Evolutionary conservation across 768 basidiomycete genomes (phyloP).

Genomic region (Scleroderma bovista): DNA sequence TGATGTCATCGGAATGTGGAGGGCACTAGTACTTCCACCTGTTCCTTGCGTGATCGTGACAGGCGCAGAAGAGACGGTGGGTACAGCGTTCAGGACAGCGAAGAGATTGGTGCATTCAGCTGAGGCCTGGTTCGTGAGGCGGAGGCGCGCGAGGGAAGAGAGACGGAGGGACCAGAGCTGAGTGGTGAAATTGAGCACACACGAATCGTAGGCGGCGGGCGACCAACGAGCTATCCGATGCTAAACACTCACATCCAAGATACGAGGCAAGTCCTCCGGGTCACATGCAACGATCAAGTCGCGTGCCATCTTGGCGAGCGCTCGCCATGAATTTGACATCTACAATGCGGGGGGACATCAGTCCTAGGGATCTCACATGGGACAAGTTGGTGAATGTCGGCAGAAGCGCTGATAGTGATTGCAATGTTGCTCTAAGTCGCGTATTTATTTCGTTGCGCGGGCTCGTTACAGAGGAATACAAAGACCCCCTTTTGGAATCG

Average conservation of each 20-base stretch:
- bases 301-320: constrained; percentile 78
- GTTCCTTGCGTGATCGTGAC: not conserved
- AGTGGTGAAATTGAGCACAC: not conserved
- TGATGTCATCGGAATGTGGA: not conserved
- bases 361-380: constrained; percentile 1
- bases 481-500: constrained; percentile 5
- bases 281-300: constrained; percentile 68
- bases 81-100: constrained; percentile 55
- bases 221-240: too few relatives aligned
- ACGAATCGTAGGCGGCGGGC: too few relatives aligned
- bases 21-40: not conserved
- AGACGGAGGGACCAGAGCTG: constrained; percentile 85
- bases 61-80: constrained; percentile 25
- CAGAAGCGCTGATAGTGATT: not conserved
- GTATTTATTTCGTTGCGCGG: constrained; percentile 8
- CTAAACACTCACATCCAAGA: constrained; percentile 55
- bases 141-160: constrained; percentile 69
- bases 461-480: constrained; percentile 18
- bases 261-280: constrained; percentile 58
- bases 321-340: constrained; percentile 89
- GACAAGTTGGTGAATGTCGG: not conserved
- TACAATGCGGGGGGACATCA: constrained; percentile 23
- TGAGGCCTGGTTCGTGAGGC: constrained; percentile 82
- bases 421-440: constrained; percentile 8
- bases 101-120: constrained; percentile 82